Conservation (phyloP, 1,139 yeast species). For the Insectozyma bohioensis region DNA sequence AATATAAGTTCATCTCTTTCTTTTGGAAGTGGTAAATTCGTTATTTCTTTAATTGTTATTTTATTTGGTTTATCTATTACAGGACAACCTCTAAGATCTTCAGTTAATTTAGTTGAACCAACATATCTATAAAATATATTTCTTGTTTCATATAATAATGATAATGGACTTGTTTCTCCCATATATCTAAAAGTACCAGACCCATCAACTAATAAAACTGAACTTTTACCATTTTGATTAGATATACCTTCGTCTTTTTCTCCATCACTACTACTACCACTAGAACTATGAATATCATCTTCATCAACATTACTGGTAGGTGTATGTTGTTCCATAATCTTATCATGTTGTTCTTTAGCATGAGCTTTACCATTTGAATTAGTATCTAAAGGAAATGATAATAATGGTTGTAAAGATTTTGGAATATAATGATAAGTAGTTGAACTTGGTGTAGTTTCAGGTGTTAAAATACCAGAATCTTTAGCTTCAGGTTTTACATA, state of each 20-base stretch:
- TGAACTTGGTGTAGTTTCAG: conserved; percentile 14
- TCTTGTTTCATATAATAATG: conserved; percentile 25
- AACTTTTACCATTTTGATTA: conserved; percentile 18
- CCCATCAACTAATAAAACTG: conserved; percentile 21
- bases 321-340: not conserved
- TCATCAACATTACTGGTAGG: conserved; percentile 1
- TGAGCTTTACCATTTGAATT: conserved; percentile 3
- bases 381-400: conserved; percentile 22
- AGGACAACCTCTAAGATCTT: conserved; percentile 33
- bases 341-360: conserved; percentile 3
- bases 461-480: conserved; percentile 13
- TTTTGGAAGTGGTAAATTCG: conserved; percentile 27
- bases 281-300: conserved; percentile 1
- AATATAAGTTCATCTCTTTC: conserved; percentile 29
- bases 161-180: conserved; percentile 29
- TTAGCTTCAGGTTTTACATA: too few species aligned
- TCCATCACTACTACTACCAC: not conserved
- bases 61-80: conserved; percentile 30
- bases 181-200: conserved; percentile 24
- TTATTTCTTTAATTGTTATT: conserved; percentile 16
- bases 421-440: conserved; percentile 18
- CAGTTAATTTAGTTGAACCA: conserved; percentile 24
- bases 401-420: conserved; percentile 26
- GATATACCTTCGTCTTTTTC: conserved; percentile 12
- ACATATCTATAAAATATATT: conserved; percentile 21